These are phyloP conservation scores for Hyaloscypha finlandica DNA, from an alignment of 495 filamentous ascomycete species.

Conservation along the genomic window DNA sequence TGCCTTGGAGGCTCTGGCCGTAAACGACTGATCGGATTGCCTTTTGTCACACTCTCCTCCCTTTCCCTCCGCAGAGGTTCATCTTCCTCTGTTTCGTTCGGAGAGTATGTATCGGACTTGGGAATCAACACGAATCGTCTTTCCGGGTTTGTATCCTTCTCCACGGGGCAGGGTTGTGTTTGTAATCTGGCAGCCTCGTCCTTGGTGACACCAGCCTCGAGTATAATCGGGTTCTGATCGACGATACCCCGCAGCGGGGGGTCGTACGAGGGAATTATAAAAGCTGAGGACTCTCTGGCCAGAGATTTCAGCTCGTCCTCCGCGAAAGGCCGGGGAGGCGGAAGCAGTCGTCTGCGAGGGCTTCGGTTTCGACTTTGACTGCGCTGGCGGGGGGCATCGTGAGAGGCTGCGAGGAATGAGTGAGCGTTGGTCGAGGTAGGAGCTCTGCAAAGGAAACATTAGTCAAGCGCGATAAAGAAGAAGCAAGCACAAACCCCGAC, in stretches of 20 bases:
- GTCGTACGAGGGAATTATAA: constrained; percentile 22
- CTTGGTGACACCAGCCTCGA: constrained; percentile 28
- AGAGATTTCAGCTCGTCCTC: constrained; percentile 33
- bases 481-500: constrained; percentile 20
- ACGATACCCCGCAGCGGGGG: constrained; percentile 32
- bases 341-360: constrained; percentile 9
- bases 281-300: constrained; percentile 22
- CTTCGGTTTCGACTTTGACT: constrained; percentile 20
- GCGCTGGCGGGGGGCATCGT: background rate
- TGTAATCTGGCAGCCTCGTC: constrained; percentile 30
- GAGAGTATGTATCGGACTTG: constrained; percentile 14
- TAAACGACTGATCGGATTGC: no score
- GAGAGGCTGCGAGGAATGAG: constrained; percentile 3
- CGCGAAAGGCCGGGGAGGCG: constrained; percentile 27
- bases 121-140: constrained; percentile 31
- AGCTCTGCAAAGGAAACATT: constrained; percentile 7
- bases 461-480: background rate
- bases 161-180: constrained; percentile 13
- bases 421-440: constrained; percentile 12
- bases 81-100: constrained; percentile 18
- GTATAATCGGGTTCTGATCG: constrained; percentile 33
- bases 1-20: constrained; percentile 8
- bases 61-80: background rate
- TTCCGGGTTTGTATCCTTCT: constrained; percentile 26
- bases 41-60: constrained; percentile 2